Percentiles rank a stretch among this genome's conserved stretches.
Conservation (phyloP, 495 filamentous ascomycete species). For the Tetracladium setigerum region DNA sequence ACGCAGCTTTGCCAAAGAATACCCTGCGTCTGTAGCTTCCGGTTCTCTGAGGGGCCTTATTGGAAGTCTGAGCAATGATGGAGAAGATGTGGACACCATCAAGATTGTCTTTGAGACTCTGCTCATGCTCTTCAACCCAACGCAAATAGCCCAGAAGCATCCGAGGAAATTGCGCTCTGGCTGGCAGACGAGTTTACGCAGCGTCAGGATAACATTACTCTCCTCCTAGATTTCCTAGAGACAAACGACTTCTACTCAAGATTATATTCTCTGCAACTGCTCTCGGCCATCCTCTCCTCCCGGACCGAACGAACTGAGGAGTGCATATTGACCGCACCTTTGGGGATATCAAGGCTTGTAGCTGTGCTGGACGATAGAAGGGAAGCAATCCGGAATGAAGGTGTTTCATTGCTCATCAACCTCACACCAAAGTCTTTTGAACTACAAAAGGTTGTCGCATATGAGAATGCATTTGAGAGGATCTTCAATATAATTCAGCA, state of each 20-base stretch:
- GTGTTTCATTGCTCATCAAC: slow-evolving; percentile 40
- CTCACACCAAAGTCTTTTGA: slow-evolving; percentile 46
- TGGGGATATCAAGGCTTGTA: slow-evolving; percentile 84
- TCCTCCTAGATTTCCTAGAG: slow-evolving; percentile 84
- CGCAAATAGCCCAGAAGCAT: slow-evolving; percentile 71
- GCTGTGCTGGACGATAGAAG: slow-evolving; percentile 74
- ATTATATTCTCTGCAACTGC: slow-evolving; percentile 85
- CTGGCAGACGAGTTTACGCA: slow-evolving; percentile 97
- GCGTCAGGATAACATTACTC: slow-evolving; percentile 94
- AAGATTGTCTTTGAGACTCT: slow-evolving; percentile 92
- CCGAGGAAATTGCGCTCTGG: slow-evolving; percentile 94
- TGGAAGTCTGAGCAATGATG: slow-evolving; percentile 73
- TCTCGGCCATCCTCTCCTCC: slow-evolving; percentile 77
- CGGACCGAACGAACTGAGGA: slow-evolving; percentile 93
- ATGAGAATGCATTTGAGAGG: slow-evolving; percentile 86
- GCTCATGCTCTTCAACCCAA: slow-evolving; percentile 77
- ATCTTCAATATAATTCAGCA: slow-evolving; percentile 72
- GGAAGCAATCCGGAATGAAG: slow-evolving; percentile 83
- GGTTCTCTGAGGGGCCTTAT: slow-evolving; percentile 83
- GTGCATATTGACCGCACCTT: slow-evolving; percentile 78
- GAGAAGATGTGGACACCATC: slow-evolving; percentile 92
- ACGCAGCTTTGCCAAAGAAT: slow-evolving; percentile 91
- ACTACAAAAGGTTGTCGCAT: slow-evolving; percentile 89
- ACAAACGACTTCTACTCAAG: slow-evolving; percentile 86
- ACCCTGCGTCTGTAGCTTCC: slow-evolving; percentile 93